phyloP scores from a whole-genome alignment of 805 yeast species.

The Candida pini region DNA sequence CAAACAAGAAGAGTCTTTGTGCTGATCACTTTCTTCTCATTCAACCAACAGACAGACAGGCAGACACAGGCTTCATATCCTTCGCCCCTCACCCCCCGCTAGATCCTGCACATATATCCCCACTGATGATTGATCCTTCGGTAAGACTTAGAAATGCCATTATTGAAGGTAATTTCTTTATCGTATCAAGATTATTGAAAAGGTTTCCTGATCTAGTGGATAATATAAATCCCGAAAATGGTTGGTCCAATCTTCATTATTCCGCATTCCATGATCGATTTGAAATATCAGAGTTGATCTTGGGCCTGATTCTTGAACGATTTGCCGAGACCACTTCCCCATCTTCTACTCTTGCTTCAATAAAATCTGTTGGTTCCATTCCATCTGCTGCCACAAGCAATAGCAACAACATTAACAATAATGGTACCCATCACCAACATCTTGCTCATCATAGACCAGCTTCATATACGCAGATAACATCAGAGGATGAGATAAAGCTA shows the following conservation, averaged over 20 bases:
- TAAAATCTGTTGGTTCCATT: not conserved
- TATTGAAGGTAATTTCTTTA: constrained; percentile 52
- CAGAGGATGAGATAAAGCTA: constrained; percentile 31
- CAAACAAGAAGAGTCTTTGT: too few species aligned
- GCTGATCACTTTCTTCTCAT: too few species aligned
- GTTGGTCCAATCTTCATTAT: constrained; percentile 82
- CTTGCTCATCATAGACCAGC: constrained; percentile 2
- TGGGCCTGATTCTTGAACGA: constrained; percentile 14
- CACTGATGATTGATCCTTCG: constrained; percentile 59
- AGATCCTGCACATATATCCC: too few species aligned
- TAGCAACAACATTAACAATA: too few species aligned
- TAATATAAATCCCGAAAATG: constrained; percentile 62
- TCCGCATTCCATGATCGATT: constrained; percentile 72
- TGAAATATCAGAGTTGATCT: constrained; percentile 36
- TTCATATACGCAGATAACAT: constrained; percentile 25
- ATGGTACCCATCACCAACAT: not conserved
- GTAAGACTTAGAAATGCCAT: constrained; percentile 65
- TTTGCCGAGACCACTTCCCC: constrained; percentile 4
- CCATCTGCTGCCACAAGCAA: too few species aligned
- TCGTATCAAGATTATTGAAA: constrained; percentile 59
- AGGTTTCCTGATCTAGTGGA: constrained; percentile 66
- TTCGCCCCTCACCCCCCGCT: too few species aligned
- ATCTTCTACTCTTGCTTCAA: constrained; percentile 11
- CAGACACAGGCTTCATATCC: too few species aligned
- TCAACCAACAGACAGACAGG: too few species aligned